Evolutionary conservation across 192 early-diverging fungal genomes (phyloP), one percentile per base, ranked within the genome.

Genomic region (Mortierella antarctica): DNA sequence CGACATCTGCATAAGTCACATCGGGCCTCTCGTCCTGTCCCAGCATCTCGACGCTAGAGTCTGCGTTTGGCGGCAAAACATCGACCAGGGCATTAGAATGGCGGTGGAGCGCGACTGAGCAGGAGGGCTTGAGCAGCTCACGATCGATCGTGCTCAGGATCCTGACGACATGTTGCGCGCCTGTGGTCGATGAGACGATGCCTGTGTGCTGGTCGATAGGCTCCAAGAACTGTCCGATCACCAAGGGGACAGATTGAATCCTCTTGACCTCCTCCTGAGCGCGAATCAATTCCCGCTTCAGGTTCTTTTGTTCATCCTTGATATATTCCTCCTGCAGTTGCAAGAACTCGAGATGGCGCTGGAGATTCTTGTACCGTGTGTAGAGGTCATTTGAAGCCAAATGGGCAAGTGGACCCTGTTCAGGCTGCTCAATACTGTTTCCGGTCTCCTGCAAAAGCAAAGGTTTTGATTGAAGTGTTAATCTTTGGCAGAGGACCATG

Each of bases 311-410:
- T 84, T 99, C 97, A 76, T 97, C 96, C 86, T 98, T 98, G 84
- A 99, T 99, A 84, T 98, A 99, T 83, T 98, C 97, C 82, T 99
- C 97, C 86, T 99, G 97, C 39, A 99, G 86, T 60, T 96, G 93
- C 51, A 99, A 85, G 71, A 99, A 94, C 85, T 99, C 98, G 18
- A 98, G 83, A 78, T 98, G 95, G 47, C 95, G 91, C 70, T 97
- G 94, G 18, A 98, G 90, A 73, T 96, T 96, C 87, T 99, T 99
- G 70, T 96, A 89, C 54, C 93, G 95, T 51, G 93, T 92, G 83
- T 99, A 99, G 51, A 96, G 83, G 83, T 99, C 97, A 47, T 90
- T 86, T 74, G 96, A 95, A 57, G 88, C 86, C 57, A 92, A 67
- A 41, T 93, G 92, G 49, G 92, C 87, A 12, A 89, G 55, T 13